Evolutionary conservation across 78 protist genomes (phyloP), one percentile per base, ranked within the genome.

Genomic region (Reticulomyxa filosa): DNA sequence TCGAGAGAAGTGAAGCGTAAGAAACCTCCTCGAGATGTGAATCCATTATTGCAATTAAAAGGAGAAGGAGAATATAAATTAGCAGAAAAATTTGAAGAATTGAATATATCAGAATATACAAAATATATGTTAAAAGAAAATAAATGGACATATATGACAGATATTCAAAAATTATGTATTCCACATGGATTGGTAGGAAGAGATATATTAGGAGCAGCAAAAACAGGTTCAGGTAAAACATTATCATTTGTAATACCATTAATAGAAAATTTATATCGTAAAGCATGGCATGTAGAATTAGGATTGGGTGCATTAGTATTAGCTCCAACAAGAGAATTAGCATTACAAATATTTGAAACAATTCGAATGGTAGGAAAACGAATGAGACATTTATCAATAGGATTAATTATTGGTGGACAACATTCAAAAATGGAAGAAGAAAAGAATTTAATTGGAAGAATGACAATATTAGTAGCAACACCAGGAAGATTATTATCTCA

Each of bases 401-500:
- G 94, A 3, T 67, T 91, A 17, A 35, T 93, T 30, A 89, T 84
- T 56, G 96, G 94, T 2, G 97, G 96, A 22, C 83, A 78, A 65
- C 76, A 77, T 26, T n/a, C n/a, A n/a, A n/a, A n/a, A n/a, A 62
- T 71, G 34, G 46, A 11, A 27, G 57, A 11, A 51, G 94, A 81
- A 64, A 81, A 56, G 53, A 56, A 1, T 32, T 65, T 56, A 6
- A 70, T 91, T 36, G 7, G 23, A 1, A 6, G 39, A 11, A 85
- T 84, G 89, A 86, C 79, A 66, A 76, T 96, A 17, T 69, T 96
- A 46, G 80, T 93, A 17, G 76, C 80, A 42, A 96, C 99, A 17
- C 99, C 99, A 0, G 99, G 99, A 8, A 52, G 99, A 2, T 62
- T 96, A 30, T 67, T 89, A 55, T 96, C 92, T 32, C 99, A 96